A percentile compares a stretch with the other conserved stretches of the same genome.
These are phyloP conservation scores for Casuarina cunninghamiana DNA, from an alignment of 306 rosid genomes.

Conservation along the genomic window DNA sequence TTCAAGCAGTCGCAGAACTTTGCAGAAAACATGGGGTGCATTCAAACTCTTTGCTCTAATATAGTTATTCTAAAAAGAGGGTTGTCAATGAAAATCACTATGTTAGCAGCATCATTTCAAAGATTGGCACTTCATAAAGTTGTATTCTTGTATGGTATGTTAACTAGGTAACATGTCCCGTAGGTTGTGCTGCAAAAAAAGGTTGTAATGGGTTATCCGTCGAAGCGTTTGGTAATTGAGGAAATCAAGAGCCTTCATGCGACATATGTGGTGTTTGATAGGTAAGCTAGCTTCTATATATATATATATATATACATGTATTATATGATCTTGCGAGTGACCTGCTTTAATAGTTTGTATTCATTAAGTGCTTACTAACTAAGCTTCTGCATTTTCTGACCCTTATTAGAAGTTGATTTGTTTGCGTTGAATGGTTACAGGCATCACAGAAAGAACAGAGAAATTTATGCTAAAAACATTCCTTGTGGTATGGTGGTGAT, in stretches of 20 bases:
- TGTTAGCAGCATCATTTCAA: neutral
- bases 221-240: slow-evolving; percentile 30
- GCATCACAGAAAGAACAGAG: slow-evolving; percentile 41
- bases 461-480: slow-evolving; percentile 37
- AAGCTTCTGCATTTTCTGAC: neutral
- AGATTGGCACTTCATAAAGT: neutral
- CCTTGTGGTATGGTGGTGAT: slow-evolving; percentile 56
- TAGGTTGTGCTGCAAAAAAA: slow-evolving; percentile 56
- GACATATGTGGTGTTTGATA: slow-evolving; percentile 52
- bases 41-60: neutral
- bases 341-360: neutral
- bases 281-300: slow-evolving; percentile 27
- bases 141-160: neutral
- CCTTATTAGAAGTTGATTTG: neutral
- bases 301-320: neutral
- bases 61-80: no score
- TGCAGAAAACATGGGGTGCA: slow-evolving; percentile 51
- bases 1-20: slow-evolving; percentile 40
- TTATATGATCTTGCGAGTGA: no score
- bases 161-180: neutral
- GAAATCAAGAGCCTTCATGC: slow-evolving; percentile 46
- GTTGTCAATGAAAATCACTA: no score
- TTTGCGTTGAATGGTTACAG: slow-evolving; percentile 30
- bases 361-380: neutral
- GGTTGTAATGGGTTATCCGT: slow-evolving; percentile 59